Base-by-base conservation (phyloP, 2,329 filamentous ascomycete species). In the Cryphonectria japonica region DNA sequence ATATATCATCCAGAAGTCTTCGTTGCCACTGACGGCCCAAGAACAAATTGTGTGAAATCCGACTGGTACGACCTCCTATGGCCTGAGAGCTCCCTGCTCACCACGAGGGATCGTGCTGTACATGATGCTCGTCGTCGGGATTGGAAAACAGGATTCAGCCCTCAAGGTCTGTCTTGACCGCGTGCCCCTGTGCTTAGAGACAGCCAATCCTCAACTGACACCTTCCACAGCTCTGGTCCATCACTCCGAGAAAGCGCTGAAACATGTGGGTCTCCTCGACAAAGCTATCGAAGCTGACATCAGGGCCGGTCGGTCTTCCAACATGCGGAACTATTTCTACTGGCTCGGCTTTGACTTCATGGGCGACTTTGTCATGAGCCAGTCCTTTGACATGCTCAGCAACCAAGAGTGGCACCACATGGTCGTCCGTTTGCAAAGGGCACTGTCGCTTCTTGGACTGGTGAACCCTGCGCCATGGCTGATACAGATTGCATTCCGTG, bases 261-360 rank as follows among this genome's bases (percentile, higher is more conserved):
- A 60, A n/a, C 52, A 61, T 26, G 26, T 50, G 8, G 54, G 37
- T n/a, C 74, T n/a, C 66, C 73, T 77, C 39, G 73, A 76, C 26
- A 37, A 70, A 29, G 66, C 63, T 39, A 74, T 77, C 60, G 70
- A 75, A 59, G 69, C 63, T 34, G 69, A 76, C 66, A 70, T 69
- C 61, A 71, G 73, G 64, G 57, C 54, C 8, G 62, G 69, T 34
- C 54, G 68, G 29, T 29, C 71, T 14, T 74, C 73, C 0, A 72
- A 76, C 43, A 66, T 76, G 29, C 72, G 74, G 16, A 70, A 76
- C 43, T 69, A 75, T 1, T 73, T 78, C 32, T 77, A 75, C 67
- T 79, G 77, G 77, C 77, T 80, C 26, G 73, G 72, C 1, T 78
- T 78, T 16, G 77, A 81, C 46, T 75, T 80, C 52, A 82, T 83